Evolutionary conservation across 2,329 filamentous ascomycete species (phyloP).

Genomic region (Aspergillus floridensis): DNA sequence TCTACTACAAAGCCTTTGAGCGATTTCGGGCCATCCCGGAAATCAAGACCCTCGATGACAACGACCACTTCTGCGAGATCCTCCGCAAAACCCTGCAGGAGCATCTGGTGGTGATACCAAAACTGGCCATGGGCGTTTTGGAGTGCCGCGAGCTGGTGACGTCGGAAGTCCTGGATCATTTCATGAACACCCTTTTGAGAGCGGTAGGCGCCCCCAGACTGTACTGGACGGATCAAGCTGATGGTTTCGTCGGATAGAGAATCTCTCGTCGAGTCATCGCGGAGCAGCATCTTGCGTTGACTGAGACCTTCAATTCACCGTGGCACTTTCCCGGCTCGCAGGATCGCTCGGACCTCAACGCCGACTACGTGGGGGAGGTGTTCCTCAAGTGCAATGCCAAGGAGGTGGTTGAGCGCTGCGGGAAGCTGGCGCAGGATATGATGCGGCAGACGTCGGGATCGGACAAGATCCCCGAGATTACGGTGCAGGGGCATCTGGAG

Average conservation of each 20-base stretch:
- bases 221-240: neutral
- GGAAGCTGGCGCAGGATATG: constrained; percentile 70
- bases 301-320: constrained; percentile 86
- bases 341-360: constrained; percentile 58
- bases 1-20: constrained; percentile 97
- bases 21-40: constrained; percentile 79
- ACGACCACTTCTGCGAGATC: constrained; percentile 79
- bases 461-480: constrained; percentile 73
- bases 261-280: constrained; percentile 96
- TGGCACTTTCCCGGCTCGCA: constrained; percentile 84
- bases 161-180: constrained; percentile 77
- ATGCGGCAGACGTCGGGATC: constrained; percentile 72
- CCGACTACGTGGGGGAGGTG: constrained; percentile 92
- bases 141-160: constrained; percentile 84
- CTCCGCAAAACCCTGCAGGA: constrained; percentile 77
- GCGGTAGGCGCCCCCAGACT: constrained; percentile 59
- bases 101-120: constrained; percentile 90
- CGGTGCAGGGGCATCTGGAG: constrained; percentile 77
- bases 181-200: constrained; percentile 91
- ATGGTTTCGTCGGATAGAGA: constrained; percentile 55
- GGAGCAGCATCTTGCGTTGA: constrained; percentile 92
- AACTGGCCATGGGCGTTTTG: constrained; percentile 88
- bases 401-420: constrained; percentile 83
- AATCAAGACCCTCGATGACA: constrained; percentile 82
- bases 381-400: constrained; percentile 89